phyloP scores from a whole-genome alignment of 108 stramenopile species.

The Fragilariopsis cylindrus region DNA sequence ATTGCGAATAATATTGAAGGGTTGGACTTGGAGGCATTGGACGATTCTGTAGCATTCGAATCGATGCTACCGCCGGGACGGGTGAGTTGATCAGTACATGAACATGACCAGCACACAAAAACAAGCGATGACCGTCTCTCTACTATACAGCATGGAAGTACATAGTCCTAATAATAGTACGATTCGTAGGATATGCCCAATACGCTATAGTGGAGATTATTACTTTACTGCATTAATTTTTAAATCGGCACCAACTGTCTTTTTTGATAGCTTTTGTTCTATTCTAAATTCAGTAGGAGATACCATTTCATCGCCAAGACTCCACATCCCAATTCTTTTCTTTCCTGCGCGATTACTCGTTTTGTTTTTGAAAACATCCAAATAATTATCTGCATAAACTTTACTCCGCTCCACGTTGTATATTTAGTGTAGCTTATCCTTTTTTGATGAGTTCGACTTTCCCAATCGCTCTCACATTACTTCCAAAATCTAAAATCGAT shows the following conservation, averaged over 20 bases:
- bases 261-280: neutral
- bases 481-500: neutral
- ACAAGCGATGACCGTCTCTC: neutral
- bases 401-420: conserved; percentile 65
- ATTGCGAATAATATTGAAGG: conserved; percentile 83
- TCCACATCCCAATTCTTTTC: conserved; percentile 43
- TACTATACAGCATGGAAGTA: too few species aligned
- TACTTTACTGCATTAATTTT: too few species aligned
- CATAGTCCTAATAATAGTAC: too few species aligned
- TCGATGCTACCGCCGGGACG: conserved; percentile 57
- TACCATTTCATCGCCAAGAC: conserved; percentile 19
- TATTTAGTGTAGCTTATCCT: conserved; percentile 62
- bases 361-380: conserved; percentile 7
- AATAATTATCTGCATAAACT: conserved; percentile 41
- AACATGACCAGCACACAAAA: conserved; percentile 42
- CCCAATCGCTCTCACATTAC: conserved; percentile 16
- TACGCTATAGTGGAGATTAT: too few species aligned
- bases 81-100: conserved; percentile 16
- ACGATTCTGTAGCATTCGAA: conserved; percentile 52
- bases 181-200: too few species aligned
- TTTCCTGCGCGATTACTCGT: conserved; percentile 29
- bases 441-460: conserved; percentile 27
- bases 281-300: conserved; percentile 52
- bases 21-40: conserved; percentile 58
- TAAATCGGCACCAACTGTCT: too few species aligned